Percentiles rank a stretch among this genome's conserved stretches.
These are phyloP conservation scores for Dactylellina parvicollis DNA, from an alignment of 2,329 filamentous ascomycete species.

Conservation along the genomic window DNA sequence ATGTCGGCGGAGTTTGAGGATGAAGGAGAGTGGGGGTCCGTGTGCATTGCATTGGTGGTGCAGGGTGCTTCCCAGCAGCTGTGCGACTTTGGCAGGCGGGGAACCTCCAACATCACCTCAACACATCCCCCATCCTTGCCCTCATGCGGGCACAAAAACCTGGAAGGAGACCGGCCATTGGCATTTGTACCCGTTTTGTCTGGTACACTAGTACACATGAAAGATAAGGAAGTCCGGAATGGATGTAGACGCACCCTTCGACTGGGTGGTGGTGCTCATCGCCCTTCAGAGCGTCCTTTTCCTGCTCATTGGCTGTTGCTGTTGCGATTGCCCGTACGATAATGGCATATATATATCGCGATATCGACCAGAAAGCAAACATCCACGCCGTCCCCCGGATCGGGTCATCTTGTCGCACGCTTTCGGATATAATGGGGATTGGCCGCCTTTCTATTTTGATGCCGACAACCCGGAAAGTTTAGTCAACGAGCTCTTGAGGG, in stretches of 20 bases:
- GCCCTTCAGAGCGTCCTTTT: conserved; percentile 1
- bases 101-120: background rate
- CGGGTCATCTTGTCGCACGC: background rate
- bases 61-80: background rate
- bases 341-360: no score
- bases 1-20: no score
- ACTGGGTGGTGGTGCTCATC: background rate
- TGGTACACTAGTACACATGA: no score
- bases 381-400: background rate
- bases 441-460: background rate
- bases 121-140: background rate
- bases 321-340: no score
- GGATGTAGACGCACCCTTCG: background rate
- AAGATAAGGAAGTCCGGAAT: no score
- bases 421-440: background rate
- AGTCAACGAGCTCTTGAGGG: background rate
- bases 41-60: background rate
- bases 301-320: background rate
- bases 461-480: background rate
- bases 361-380: no score
- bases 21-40: background rate
- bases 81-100: background rate
- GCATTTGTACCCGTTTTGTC: no score
- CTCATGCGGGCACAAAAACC: no score
- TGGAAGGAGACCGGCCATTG: no score